Conservation (phyloP, 768 basidiomycete species). For the Boletellus emodensis region DNA sequence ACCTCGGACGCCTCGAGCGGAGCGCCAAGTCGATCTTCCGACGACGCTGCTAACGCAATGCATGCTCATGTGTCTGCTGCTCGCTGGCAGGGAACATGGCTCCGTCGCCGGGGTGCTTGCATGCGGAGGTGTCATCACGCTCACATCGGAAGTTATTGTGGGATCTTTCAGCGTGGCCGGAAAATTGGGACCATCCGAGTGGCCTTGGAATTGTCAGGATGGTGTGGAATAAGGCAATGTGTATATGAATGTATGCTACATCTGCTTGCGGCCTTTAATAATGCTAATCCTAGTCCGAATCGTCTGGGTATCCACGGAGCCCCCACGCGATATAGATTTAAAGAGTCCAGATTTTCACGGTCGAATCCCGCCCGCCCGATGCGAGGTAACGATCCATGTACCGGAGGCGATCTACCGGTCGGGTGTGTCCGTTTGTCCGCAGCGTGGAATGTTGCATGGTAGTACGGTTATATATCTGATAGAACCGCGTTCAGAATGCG, state of each 20-base stretch:
- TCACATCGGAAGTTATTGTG: too few relatives aligned
- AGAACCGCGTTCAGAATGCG: background rate
- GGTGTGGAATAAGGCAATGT: constrained; percentile 6
- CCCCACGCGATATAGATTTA: constrained; percentile 34
- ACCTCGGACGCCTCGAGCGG: too few relatives aligned
- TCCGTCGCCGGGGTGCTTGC: too few relatives aligned
- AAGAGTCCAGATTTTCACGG: constrained; percentile 91
- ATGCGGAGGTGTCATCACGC: too few relatives aligned
- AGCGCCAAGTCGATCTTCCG: too few relatives aligned
- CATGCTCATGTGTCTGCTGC: too few relatives aligned
- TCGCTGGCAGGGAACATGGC: too few relatives aligned
- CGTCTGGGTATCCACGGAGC: constrained; percentile 14
- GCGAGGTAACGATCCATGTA: constrained; percentile 97
- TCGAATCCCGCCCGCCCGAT: constrained; percentile 82
- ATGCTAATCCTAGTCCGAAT: constrained; percentile 19
- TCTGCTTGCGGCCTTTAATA: constrained; percentile 16
- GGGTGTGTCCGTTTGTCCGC: constrained; percentile 88
- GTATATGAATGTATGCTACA: constrained; percentile 27
- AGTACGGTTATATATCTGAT: constrained; percentile 90
- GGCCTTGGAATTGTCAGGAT: background rate
- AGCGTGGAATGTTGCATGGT: constrained; percentile 84
- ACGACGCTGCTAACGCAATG: too few relatives aligned
- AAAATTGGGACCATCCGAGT: background rate
- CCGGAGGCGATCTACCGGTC: constrained; percentile 80
- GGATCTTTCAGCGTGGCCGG: background rate